phyloP scores from a whole-genome alignment of 2,329 filamentous ascomycete species.

The Pestalotiopsis sp. region DNA sequence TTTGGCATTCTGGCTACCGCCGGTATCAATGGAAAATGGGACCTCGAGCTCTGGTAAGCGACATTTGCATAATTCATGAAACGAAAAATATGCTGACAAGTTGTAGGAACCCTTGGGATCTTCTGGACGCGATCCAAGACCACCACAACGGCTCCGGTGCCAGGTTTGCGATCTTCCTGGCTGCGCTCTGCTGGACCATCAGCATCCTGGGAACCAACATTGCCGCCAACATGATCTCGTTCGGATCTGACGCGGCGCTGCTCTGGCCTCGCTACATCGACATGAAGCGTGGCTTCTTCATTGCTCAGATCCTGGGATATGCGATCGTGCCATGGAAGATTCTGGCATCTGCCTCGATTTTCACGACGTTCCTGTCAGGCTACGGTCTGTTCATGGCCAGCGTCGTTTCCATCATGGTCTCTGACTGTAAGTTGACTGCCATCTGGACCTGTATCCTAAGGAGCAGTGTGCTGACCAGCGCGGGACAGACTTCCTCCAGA shows the following conservation, averaged over 20 bases:
- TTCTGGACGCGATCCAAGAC: constrained; percentile 41
- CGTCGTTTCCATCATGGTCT: constrained; percentile 5
- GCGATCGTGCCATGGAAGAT: constrained; percentile 45
- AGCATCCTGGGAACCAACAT: constrained; percentile 46
- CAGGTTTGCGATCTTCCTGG: constrained; percentile 39
- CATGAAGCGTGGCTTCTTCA: constrained; percentile 43
- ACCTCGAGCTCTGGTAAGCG: constrained; percentile 6
- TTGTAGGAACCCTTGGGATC: constrained; percentile 19
- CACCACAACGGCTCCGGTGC: constrained; percentile 39
- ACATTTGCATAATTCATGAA: not conserved
- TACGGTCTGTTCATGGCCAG: constrained; percentile 7
- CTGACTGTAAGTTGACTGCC: constrained; percentile 1
- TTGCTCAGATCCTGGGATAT: constrained; percentile 39
- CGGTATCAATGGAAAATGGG: constrained; percentile 11
- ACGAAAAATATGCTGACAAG: not conserved
- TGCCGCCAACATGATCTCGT: constrained; percentile 41
- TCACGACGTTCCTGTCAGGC: constrained; percentile 42
- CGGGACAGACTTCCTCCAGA: not conserved
- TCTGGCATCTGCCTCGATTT: constrained; percentile 38
- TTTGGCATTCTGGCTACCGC: constrained; percentile 12
- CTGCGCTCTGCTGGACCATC: constrained; percentile 27
- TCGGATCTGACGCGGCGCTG: constrained; percentile 42
- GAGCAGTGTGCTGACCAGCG: not conserved
- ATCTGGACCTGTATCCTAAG: not conserved
- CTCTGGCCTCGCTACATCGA: constrained; percentile 44